Evolutionary conservation across 2,329 filamentous ascomycete genomes (phyloP), one percentile per base, ranked within the genome.

Genomic region (Lachnellula cervina): DNA sequence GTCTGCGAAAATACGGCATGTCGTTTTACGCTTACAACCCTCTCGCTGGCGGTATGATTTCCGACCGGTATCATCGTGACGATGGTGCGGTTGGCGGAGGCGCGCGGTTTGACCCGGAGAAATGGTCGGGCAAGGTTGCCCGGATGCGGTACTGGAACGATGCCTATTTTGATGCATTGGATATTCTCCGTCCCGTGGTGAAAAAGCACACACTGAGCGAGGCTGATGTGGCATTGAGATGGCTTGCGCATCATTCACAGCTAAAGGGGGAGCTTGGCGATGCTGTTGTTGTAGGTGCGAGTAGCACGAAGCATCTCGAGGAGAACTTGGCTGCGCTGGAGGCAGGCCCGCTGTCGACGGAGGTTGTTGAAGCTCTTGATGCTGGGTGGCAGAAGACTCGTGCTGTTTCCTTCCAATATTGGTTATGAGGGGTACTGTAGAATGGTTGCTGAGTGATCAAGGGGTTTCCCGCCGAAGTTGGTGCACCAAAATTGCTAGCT

Each of bases 341-440:
- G 68, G 83, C 83, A 80, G 87, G 89, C 0, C 88, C 89, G 1
- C 73, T 95, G 60, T 89, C 89, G 0, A 82, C 88, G 13, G 88
- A 90, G 25, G 86, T 95, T 16, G 79, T 95, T 9, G 72, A 85
- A 68, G 84, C 81, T 13, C 74, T 96, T 56, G 89, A 96, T 63
- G 76, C 89, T 71, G 90, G 88, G 3, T 96, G 91, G 90, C 61
- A 77, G 64, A 75, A 87, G n/a, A 76, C 80, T 13, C 92, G 90
- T 74, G 68, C 72, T 2, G 78, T 81, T 35, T 74, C 76, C 9
- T 59, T 74, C 8, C 73, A 74, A 49, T 83, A 82, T 64, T 83
- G 79, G 78, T 80, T 82, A 42, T 61, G 42, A 45, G 19, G 28
- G 28, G 28, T 28, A 28, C 28, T 28, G 28, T 28, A 28, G 8